Percentiles rank a stretch among this genome's conserved stretches.
phyloP scores from a whole-genome alignment of 805 yeast genomes.

The Sungouiella thailandica region DNA sequence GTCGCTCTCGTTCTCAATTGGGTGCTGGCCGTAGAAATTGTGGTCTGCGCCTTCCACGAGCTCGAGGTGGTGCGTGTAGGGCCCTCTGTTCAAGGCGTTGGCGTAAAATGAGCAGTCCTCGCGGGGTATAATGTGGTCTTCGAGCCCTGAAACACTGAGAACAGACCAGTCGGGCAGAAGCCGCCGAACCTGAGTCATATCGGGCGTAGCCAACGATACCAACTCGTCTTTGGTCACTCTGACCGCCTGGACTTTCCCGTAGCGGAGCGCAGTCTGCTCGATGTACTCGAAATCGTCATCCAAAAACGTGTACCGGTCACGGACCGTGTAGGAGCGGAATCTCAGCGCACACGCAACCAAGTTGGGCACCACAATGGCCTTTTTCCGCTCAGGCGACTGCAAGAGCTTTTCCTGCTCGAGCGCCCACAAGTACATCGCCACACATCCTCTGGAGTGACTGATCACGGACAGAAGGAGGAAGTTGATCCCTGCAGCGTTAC shows the following conservation, averaged over 20 bases:
- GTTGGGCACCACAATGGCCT: slow-evolving; percentile 49
- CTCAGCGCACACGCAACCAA: slow-evolving; percentile 74
- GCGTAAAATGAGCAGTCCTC: slow-evolving; percentile 58
- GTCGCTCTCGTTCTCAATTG: slow-evolving; percentile 30
- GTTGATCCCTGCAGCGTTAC: slow-evolving; percentile 35
- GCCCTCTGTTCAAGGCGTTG: slow-evolving; percentile 53
- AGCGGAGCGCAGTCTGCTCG: slow-evolving; percentile 40
- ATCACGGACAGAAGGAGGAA: slow-evolving; percentile 54
- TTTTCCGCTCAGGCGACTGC: slow-evolving; percentile 19
- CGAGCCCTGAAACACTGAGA: slow-evolving; percentile 64
- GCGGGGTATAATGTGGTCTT: slow-evolving; percentile 62
- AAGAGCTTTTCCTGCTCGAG: slow-evolving; percentile 35
- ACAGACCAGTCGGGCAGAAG: slow-evolving; percentile 48
- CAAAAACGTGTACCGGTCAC: slow-evolving; percentile 30
- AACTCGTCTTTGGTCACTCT: slow-evolving; percentile 50
- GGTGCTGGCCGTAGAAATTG: slow-evolving; percentile 58
- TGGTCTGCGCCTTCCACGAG: slow-evolving; percentile 74
- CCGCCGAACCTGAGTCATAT: slow-evolving; percentile 36
- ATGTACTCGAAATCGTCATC: slow-evolving; percentile 17
- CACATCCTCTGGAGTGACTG: slow-evolving; percentile 78
- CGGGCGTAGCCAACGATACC: slow-evolving; percentile 43
- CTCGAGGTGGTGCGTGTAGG: slow-evolving; percentile 41
- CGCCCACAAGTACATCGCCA: slow-evolving; percentile 74
- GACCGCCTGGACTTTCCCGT: slow-evolving; percentile 42
- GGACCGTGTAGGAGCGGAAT: slow-evolving; percentile 47